Evolutionary conservation across 1,284 basidiomycete species (phyloP), one percentile per base, ranked within the genome.

Genomic region (Tetrapyrgos nigripes): DNA sequence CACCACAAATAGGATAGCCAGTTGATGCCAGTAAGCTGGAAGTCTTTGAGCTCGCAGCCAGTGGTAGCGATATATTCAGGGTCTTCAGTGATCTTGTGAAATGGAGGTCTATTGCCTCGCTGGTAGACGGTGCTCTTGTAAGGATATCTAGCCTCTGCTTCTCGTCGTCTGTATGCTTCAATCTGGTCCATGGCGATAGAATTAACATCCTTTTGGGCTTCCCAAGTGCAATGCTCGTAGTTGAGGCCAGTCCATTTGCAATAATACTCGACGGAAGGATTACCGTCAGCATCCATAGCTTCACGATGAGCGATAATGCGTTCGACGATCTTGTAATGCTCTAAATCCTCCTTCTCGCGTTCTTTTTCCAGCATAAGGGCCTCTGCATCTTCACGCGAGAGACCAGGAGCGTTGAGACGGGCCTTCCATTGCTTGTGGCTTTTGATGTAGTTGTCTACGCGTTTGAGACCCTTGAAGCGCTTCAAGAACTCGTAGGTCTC

Each of bases 401-500:
- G 82, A 17, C 87, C 84, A 4, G 91, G 85, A 49, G 83, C 83
- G 55, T 78, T 80, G 23, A 94, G 80, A 45, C 89, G 86, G 5
- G 86, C 83, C 63, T 94, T 88, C 76, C 94, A 94, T 1, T 78
- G 60, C 68, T 89, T 91, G 78, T 88, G 83, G 19, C 88, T 85
- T 72, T 97, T 97, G 83, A 99, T 97, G 77, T 99, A 99, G 79
- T 99, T 99, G 77, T 98, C 97, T 59, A 99, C 94, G 58, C 96
- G 93, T 78, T 99, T 99, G 71, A 98, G 84, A 28, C 96, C 96
- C 70, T 87, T 90, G 83, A 92, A 97, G 33, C 93, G 89, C 74
- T 96, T 96, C 59, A 98, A 79, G 73, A 97, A 98, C 69, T 95
- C 89, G 79, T 97, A 98, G 11, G 90, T 89, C 77, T 99, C 97